Evolutionary conservation across 805 yeast species (phyloP), one percentile per base, ranked within the genome.

Genomic region (Spathaspora sp.): DNA sequence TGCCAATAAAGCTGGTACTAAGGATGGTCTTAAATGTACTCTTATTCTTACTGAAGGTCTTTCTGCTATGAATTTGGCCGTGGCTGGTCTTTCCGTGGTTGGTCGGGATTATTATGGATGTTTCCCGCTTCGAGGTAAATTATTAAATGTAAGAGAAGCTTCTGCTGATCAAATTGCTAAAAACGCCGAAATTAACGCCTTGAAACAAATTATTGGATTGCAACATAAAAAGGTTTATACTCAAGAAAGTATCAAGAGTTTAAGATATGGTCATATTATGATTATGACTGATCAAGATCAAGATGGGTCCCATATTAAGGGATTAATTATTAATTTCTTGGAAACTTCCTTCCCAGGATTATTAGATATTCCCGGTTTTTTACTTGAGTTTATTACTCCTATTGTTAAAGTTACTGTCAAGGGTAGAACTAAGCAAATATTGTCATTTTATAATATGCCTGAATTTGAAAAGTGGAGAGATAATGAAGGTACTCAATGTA

Each of bases 241-340:
- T 17, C 52, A 67, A 0, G 85, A 83, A 18, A 86, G 85, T 57
- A 76, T 87, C 14, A 80, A 81, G 52, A 83, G 86, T 3, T 75
- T 94, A 55, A 83, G 99, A 66, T 94, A 94, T 64, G 99, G 99
- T 38, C 97, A 91, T 66, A 80, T 94, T 48, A 94, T 94, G 98
- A 91, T 94, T 65, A 94, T 94, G 98, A 91, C 99, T 6, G 99
- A 94, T 87, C 99, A 94, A 72, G 99, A 94, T 89, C 96, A 92
- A 60, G 99, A 94, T 78, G 99, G 99, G 55, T 87, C 96, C 16
- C 99, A 94, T 75, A 94, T 94, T 67, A 94, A 94, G 66, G 99
- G 99, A 57, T 79, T 94, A 58, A 81, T 94, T 52, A 94, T 94
- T 62, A 94, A 94, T 67, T 94, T 94, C 63, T 73, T 94, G 53